Percentiles rank a stretch among this genome's conserved stretches.
Conservation (phyloP, 1,284 basidiomycete genomes). For the Irpex rosettiformis region DNA sequence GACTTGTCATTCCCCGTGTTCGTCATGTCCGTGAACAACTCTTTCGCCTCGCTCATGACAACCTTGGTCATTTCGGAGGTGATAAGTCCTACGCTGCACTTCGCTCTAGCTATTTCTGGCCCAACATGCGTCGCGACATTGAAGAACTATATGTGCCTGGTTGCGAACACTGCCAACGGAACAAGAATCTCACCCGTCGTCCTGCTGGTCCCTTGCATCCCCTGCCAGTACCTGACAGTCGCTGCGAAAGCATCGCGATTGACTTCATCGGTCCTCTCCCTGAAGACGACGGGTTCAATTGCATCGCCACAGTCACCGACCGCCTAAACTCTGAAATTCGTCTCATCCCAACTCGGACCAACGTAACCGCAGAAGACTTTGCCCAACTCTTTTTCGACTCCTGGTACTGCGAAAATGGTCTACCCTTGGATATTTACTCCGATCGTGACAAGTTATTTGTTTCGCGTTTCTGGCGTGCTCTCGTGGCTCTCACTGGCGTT, state of each 20-base stretch:
- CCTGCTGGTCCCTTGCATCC: conserved; percentile 20
- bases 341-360: conserved; percentile 24
- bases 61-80: conserved; percentile 35
- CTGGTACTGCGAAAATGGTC: conserved; percentile 37
- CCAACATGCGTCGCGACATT: conserved; percentile 31
- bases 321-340: conserved; percentile 31
- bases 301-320: conserved; percentile 31
- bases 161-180: conserved; percentile 20
- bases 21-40: conserved; percentile 18
- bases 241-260: conserved; percentile 32
- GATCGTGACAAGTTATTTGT: conserved; percentile 43
- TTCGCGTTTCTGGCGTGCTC: conserved; percentile 35
- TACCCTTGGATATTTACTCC: conserved; percentile 37
- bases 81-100: conserved; percentile 32
- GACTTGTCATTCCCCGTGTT: conserved; percentile 26
- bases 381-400: conserved; percentile 36
- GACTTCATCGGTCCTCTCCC: conserved; percentile 37
- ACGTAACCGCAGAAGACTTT: conserved; percentile 31
- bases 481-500: conserved; percentile 31
- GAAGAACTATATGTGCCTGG: conserved; percentile 21
- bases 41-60: conserved; percentile 27
- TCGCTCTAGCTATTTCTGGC: conserved; percentile 36
- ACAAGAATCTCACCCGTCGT: conserved; percentile 17
- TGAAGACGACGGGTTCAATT: conserved; percentile 26
- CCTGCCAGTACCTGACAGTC: conserved; percentile 20